Base-by-base conservation (phyloP, 2,329 filamentous ascomycete genomes). In the Pseudogymnoascus sp. region DNA sequence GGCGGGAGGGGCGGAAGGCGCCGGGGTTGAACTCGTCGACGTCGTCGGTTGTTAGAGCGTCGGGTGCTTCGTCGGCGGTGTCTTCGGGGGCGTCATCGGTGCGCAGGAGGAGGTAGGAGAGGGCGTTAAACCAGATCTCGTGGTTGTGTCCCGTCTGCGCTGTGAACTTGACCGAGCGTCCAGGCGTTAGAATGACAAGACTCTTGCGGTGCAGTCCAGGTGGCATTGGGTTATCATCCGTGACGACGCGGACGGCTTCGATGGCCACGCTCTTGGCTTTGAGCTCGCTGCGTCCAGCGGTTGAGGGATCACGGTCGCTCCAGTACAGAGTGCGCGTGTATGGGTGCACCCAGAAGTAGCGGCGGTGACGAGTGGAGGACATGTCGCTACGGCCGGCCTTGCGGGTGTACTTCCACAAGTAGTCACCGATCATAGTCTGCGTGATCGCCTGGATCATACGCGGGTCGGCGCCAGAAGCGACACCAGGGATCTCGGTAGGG, bases 401-500 rank as follows among this genome's bases (percentile, higher is more conserved):
- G 69, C 94, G 88, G 0, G 94, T 99, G 75, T 99, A 99, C 74
- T 99, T 99, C 94, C 94, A 99, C 39, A 99, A 80, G 73, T 93
- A 97, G 73, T 99, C 94, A 61, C 94, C 94, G 71, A 99, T 97
- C 94, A 99, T 99, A 15, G 94, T 97, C 75, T 99, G 93, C 2
- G 94, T 99, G 66, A 99, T 97, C 57, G 94, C 94, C 76, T 97
- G 91, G 67, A 99, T 97, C 91, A 99, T 97, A 68, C 93, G 89
- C 64, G 93, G 93, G 75, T 99, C 94, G 4, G 91, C 96, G 65
- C 83, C 83, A 18, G 85, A 79, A 8, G 85, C 83, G 63, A 94
- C 82, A 12, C 86, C 87, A 53, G 78, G 74, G 28, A 79, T 77
- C 61, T 77, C 75, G 6, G 78, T 69, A 60, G 84, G 78, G 58